These are phyloP conservation scores for Exophiala sp. DNA, from an alignment of 2,329 filamentous ascomycete species.

Conservation along the genomic window DNA sequence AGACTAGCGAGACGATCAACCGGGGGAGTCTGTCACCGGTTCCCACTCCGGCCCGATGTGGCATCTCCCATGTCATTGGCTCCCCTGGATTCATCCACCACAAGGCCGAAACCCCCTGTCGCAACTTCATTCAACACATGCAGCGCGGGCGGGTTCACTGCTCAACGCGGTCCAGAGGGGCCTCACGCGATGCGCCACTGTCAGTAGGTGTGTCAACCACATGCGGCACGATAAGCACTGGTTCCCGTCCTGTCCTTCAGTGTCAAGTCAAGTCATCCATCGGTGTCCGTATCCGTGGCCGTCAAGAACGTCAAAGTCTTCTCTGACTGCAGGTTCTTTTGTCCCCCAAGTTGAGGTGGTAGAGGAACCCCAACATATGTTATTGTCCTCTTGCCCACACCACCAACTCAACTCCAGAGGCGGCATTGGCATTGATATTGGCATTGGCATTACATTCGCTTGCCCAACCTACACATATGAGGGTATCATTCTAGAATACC, in stretches of 20 bases:
- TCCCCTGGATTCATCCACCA: neutral
- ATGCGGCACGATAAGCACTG: neutral
- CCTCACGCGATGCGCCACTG: neutral
- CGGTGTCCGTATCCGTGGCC: too few relatives aligned
- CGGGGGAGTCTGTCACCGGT: neutral
- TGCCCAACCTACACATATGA: too few relatives aligned
- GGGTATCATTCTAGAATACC: too few relatives aligned
- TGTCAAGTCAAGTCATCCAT: too few relatives aligned
- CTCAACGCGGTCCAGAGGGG: too few relatives aligned
- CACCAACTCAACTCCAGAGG: too few relatives aligned
- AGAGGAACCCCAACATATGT: too few relatives aligned
- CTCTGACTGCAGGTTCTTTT: neutral
- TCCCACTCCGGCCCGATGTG: neutral
- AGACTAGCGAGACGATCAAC: neutral
- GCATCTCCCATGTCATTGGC: neutral
- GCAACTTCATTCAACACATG: neutral
- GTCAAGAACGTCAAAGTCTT: neutral
- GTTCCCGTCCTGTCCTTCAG: neutral
- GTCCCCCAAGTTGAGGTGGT: neutral
- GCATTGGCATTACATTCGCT: too few relatives aligned
- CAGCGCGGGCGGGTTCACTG: too few relatives aligned
- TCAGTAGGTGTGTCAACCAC: slow-evolving; percentile 1
- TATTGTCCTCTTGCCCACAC: too few relatives aligned
- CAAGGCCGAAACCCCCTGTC: neutral
- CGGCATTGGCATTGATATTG: too few relatives aligned